Evolutionary conservation across 1,284 basidiomycete genomes (phyloP).

Genomic region (Trametes versicolor): DNA sequence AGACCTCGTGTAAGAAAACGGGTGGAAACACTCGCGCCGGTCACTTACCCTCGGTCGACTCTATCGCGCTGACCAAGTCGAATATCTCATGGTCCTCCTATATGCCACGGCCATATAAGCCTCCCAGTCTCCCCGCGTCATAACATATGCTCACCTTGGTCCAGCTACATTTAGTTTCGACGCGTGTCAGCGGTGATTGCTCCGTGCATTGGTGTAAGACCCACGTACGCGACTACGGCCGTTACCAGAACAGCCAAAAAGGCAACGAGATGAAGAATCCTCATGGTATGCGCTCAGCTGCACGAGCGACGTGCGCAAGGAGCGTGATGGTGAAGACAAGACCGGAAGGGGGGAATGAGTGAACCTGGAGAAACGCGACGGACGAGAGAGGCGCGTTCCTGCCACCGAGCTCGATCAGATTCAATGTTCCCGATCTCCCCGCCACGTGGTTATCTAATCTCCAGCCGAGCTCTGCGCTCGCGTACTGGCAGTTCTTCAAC

Average conservation of each 20-base stretch:
- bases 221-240: conserved; percentile 48
- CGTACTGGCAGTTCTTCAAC: background rate
- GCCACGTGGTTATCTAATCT: conserved; percentile 42
- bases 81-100: conserved; percentile 96
- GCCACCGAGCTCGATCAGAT: conserved; percentile 24
- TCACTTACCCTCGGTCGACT: conserved; percentile 78
- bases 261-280: conserved; percentile 43
- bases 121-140: too few relatives aligned
- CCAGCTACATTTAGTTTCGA: conserved; percentile 57
- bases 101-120: conserved; percentile 22
- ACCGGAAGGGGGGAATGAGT: background rate
- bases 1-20: conserved; percentile 3
- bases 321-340: background rate
- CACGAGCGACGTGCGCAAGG: conserved; percentile 5
- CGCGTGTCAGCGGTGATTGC: conserved; percentile 20
- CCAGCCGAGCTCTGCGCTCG: background rate
- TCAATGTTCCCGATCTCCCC: conserved; percentile 12
- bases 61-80: conserved; percentile 89
- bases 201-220: background rate
- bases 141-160: conserved; percentile 59
- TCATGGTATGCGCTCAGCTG: conserved; percentile 37
- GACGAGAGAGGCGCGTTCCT: conserved; percentile 7
- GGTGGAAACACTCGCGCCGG: conserved; percentile 2
- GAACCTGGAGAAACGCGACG: conserved; percentile 7
- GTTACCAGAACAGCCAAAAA: conserved; percentile 45